Evolutionary conservation across 257 asterid species (phyloP), one percentile per base, ranked within the genome.

Genomic region (Rhazya stricta): DNA sequence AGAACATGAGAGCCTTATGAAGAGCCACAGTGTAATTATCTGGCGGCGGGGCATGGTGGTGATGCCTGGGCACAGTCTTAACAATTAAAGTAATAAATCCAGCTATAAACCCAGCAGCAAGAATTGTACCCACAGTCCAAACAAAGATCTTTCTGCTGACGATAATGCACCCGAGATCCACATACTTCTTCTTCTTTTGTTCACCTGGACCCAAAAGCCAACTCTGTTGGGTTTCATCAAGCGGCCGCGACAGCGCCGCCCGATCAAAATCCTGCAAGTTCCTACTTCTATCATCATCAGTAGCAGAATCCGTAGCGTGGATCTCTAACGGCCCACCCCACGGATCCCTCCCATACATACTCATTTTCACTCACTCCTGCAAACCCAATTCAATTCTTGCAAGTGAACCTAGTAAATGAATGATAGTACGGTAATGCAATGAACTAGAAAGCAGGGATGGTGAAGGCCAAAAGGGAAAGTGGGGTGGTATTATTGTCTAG

Each of bases 321-420:
- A 94, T 94, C 84, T 94, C 99, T 82, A 94, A 83, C 29, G 99
- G 90, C 61, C 99, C 99, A 1, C 99, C 99, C 99, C 99, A 94
- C 39, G 97, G 98, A 86, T 94, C 99, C 72, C 99, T 84, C 0
- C 98, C 99, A 84, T 84, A 94, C 98, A 94, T 94, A 29, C 84
- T 87, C 63, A 75, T 77, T 66, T 61, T 48, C 50, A 4, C 67
- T 66, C 45, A 51, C 25, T 63, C 69, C 67, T 36, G 29, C 27
- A 76, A 74, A 36, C 21, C 53, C 34, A 9, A 60, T 13, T 15
- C 67, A 12, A 32, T 21, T 25, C 74, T 25, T 34, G 50, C n/a
- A 66, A 41, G n/a, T 10, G 9, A 66, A 66, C 30, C 71, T 50
- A 66, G 50, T 0, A 36, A 66, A 66, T 37, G 16, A 19, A 3